phyloP scores from a whole-genome alignment of 1,284 basidiomycete species.

The Spongiforma sp. region DNA sequence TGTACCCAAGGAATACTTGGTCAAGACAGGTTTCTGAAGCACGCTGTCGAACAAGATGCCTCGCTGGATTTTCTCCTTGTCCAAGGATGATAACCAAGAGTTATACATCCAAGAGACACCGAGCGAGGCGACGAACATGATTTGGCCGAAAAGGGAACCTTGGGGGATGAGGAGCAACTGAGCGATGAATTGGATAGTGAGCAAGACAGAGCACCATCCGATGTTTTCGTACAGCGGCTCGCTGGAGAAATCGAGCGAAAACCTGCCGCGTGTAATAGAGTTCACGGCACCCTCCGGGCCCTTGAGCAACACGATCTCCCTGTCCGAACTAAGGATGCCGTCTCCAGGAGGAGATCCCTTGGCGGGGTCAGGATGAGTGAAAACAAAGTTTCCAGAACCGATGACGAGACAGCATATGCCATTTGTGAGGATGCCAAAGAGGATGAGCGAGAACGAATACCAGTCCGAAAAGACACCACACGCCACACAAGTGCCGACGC shows the following conservation, averaged over 20 bases:
- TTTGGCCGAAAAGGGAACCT: constrained; percentile 3
- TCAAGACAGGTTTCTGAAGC: not conserved
- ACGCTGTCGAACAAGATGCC: not conserved
- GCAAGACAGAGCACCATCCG: not conserved
- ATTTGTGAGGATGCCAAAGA: not conserved
- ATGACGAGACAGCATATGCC: not conserved
- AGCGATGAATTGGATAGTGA: not conserved
- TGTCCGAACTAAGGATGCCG: not conserved
- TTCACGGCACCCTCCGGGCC: not conserved
- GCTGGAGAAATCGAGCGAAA: not conserved
- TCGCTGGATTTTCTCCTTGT: not conserved
- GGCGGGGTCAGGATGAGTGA: not conserved
- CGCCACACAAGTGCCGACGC: not conserved
- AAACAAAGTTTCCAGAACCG: not conserved
- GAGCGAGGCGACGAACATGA: constrained; percentile 7
- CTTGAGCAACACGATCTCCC: not conserved
- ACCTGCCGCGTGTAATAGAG: not conserved
- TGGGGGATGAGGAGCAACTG: constrained; percentile 6
- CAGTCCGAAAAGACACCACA: not conserved
- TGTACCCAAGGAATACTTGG: not conserved
- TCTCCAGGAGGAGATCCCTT: not conserved
- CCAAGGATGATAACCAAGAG: not conserved
- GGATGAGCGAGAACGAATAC: not conserved
- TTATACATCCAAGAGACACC: not conserved
- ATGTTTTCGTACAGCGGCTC: not conserved